Percentiles rank a stretch among this genome's conserved stretches.
Evolutionary conservation across 192 early-diverging fungal genomes (phyloP).

Genomic region (Chytriomyces hyalinus): DNA sequence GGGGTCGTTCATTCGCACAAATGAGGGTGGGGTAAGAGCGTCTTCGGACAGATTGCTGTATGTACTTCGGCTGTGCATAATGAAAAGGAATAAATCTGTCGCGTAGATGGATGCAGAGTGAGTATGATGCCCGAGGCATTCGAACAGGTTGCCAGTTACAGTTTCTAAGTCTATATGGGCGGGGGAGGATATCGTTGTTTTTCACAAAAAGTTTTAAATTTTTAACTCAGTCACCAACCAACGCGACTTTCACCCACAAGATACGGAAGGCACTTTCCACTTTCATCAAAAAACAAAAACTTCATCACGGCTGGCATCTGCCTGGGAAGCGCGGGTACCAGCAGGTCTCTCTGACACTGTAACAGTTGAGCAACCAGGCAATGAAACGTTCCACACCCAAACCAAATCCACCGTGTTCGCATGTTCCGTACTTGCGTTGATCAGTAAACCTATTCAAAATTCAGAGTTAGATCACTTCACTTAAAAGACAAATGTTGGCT

Average conservation of each 20-base stretch:
- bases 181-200: too few species aligned
- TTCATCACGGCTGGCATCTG: constrained; percentile 76
- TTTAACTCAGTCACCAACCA: neutral
- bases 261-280: neutral
- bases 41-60: too few species aligned
- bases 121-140: too few species aligned
- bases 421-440: constrained; percentile 97
- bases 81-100: too few species aligned
- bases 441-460: constrained; percentile 71
- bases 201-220: too few species aligned
- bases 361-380: constrained; percentile 93
- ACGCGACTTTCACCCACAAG: neutral
- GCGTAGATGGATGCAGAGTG: too few species aligned
- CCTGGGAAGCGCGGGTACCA: constrained; percentile 93
- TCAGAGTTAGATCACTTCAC: neutral
- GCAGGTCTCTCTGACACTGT: constrained; percentile 85
- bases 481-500: constrained; percentile 44
- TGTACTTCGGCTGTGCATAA: too few species aligned
- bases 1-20: too few species aligned
- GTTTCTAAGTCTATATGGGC: too few species aligned
- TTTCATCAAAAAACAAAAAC: neutral
- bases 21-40: too few species aligned
- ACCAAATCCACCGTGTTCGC: constrained; percentile 96
- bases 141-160: too few species aligned
- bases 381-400: constrained; percentile 96